Percentiles rank a stretch among this genome's conserved stretches.
phyloP scores from a whole-genome alignment of 176 grass and related monocot species.

The Cymbopogon citratus region DNA sequence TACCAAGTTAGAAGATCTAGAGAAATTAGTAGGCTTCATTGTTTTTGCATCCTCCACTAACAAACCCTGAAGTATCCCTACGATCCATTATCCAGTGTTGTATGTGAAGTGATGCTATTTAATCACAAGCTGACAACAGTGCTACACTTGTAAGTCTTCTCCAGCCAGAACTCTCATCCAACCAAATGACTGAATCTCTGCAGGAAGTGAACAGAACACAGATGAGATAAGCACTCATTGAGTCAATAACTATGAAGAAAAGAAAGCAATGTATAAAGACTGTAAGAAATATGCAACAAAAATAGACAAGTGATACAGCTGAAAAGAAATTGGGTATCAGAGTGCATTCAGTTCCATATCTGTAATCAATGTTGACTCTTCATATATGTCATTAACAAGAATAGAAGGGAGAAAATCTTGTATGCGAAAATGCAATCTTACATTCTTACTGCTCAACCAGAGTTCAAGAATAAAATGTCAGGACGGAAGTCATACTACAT shows the following conservation, averaged over 20 bases:
- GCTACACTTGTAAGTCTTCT: constrained; percentile 18
- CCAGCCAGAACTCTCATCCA: constrained; percentile 11
- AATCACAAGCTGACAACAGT: not conserved
- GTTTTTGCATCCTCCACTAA: constrained; percentile 81
- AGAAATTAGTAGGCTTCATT: constrained; percentile 3
- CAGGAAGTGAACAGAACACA: constrained; percentile 13
- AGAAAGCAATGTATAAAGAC: not conserved
- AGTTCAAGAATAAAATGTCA: not conserved
- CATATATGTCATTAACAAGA: not conserved
- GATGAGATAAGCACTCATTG: not conserved
- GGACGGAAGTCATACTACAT: not conserved
- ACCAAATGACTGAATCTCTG: constrained; percentile 17
- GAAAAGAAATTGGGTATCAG: not conserved
- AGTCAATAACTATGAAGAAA: not conserved
- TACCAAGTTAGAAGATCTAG: constrained; percentile 47
- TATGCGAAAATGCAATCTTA: not conserved
- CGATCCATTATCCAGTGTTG: constrained; percentile 63
- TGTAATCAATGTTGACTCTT: not conserved
- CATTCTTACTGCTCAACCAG: not conserved
- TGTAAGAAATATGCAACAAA: not conserved
- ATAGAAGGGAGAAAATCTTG: not conserved
- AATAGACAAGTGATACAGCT: not conserved
- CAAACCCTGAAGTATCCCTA: constrained; percentile 82
- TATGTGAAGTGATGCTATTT: not conserved
- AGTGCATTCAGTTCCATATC: not conserved